phyloP scores from a whole-genome alignment of 306 rosid species.

The Cercis canadensis region DNA sequence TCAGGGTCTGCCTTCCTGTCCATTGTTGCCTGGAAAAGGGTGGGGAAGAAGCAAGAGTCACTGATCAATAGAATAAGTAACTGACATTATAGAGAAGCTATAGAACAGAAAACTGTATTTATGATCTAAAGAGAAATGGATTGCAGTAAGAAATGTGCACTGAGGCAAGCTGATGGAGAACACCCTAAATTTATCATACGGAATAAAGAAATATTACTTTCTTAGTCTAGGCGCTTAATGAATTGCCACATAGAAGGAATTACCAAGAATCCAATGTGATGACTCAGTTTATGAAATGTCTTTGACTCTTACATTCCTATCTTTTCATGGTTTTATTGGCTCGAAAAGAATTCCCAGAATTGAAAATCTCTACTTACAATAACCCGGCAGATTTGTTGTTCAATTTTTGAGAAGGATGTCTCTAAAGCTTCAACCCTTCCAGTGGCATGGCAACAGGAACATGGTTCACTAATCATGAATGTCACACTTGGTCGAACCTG shows the following conservation, averaged over 20 bases:
- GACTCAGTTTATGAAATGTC: not conserved
- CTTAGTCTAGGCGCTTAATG: constrained; percentile 1
- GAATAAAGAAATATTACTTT: constrained; percentile 14
- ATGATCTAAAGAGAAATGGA: not conserved
- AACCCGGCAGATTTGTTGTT: constrained; percentile 86
- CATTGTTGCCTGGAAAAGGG: constrained; percentile 68
- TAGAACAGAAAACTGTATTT: not conserved
- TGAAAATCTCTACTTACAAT: constrained; percentile 66
- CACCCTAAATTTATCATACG: constrained; percentile 4
- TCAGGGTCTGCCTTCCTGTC: constrained; percentile 66
- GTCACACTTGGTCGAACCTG: constrained; percentile 99
- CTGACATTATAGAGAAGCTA: too few species aligned
- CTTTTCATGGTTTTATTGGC: constrained; percentile 1
- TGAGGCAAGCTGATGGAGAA: not conserved
- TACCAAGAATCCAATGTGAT: too few species aligned
- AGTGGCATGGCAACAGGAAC: constrained; percentile 88
- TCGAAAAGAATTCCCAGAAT: constrained; percentile 9
- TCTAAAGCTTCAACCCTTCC: constrained; percentile 98
- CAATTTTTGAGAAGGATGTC: constrained; percentile 93
- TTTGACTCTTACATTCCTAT: constrained; percentile 2
- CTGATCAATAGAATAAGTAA: constrained; percentile 18
- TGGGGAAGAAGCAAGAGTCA: constrained; percentile 30
- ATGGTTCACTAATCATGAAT: constrained; percentile 97
- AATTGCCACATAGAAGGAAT: constrained; percentile 25
- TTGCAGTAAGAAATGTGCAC: constrained; percentile 7